Base-by-base conservation (phyloP, 768 basidiomycete genomes). In the Galerina sulciceps region DNA sequence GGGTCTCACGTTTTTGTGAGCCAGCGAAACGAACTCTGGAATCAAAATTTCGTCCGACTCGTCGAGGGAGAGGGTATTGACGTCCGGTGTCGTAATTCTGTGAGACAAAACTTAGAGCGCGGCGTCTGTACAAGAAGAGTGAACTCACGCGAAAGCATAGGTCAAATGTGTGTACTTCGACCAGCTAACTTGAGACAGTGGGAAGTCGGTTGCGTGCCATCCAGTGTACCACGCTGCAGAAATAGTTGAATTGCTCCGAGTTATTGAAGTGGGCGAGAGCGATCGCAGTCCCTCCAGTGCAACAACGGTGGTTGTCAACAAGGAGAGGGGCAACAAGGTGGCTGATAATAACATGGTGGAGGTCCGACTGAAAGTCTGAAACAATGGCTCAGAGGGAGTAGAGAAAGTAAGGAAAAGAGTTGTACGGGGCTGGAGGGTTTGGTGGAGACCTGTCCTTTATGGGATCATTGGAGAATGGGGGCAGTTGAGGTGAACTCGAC, bases 121-220 rank as follows among this genome's bases (percentile, higher is more conserved):
- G 41, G 57, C 31, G 37, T 44, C 20, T 31, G 23, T 48, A 35
- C 20, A 31, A 38, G 31, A 45, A 15, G 48, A 45, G 26, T 34
- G 20, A 46, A 41, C 83, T 75, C 63, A 88, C 87, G 80, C 87
- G 61, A 88, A 87, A 42, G 86, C 80, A 70, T 86, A 88, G 26
- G 76, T 81, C 71, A 88, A 65, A 45, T 82, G 75, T 6, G 78
- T 83, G 61, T 85, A 83, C 61, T 82, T 83, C 10, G 72, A 71
- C 82, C 81, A 84, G 56, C 74, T 76, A n/a, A 84, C 71, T 31
- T 74, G 62, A 40, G 76, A 67, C 53, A 81, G 69, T 10, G 81
- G 76, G 63, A 79, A 78, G 57, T 78, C 76, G 15, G 63, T 50
- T 13, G 70, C 72, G 61, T 80, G 76, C 80, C 76, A 80, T 36